Base-by-base conservation (phyloP, 139 green algal species). In the Closterium sp. region DNA sequence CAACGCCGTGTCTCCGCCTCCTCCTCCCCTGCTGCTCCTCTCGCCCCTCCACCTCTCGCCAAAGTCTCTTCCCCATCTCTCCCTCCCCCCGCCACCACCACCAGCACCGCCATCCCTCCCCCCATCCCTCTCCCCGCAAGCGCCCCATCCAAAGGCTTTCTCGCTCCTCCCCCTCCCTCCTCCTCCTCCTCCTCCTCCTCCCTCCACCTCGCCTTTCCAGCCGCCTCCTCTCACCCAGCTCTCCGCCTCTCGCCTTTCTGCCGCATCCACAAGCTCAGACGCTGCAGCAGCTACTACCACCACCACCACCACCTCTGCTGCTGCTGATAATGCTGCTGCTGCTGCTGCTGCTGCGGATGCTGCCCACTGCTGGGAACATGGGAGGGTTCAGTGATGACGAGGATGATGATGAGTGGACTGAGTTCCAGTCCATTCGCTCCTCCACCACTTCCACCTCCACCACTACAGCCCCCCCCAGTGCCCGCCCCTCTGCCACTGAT, bases 371-470 rank as follows among this genome's bases (percentile, higher is more conserved):
- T 50, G 38, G 38, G 38, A 50, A 50, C 38, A 50, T 86, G 79
- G 79, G 27, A 28, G 79, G 27, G 24, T 86, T 28, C 9, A 28
- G 27, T 28, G 85, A 87, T 87, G 85, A 87, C 28, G n/a, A 32
- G 6, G 85, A 87, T 30, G 85, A 87, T 87, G 85, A 87, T 31
- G 85, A 87, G 85, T 87, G 85, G 85, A 27, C 85, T 87, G 85
- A 87, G 85, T 87, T 87, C 13, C 28, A 30, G 22, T 87, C 85
- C 13, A 30, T 32, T 31, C 85, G 85, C 19, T 87, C 85, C 85
- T 87, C 85, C 13, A 31, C n/a, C 28, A 87, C 85, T 24, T 87
- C 85, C 22, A 87, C 85, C 85, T 87, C 85, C 28, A 31, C 85
- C 85, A 31, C 5, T 24, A 87, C 85, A 79, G 62, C 62, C 19